phyloP scores from a whole-genome alignment of 169 alveolate species.

The Fabrea salina region DNA sequence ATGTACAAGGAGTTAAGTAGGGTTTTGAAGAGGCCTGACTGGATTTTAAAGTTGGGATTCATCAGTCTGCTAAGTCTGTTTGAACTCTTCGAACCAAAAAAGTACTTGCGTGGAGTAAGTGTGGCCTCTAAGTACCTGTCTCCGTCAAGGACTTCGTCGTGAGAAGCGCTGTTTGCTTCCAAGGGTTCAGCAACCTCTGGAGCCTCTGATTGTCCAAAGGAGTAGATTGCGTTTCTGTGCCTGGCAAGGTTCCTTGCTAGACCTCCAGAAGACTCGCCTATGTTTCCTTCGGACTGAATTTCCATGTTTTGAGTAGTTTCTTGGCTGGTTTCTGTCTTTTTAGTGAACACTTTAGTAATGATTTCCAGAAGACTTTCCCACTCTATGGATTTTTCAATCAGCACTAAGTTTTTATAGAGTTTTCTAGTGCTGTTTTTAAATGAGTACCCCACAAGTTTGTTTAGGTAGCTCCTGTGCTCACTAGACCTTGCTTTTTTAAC shows the following conservation, averaged over 20 bases:
- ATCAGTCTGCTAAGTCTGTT: neutral
- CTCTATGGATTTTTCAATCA: constrained; percentile 45
- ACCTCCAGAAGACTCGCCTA: constrained; percentile 14
- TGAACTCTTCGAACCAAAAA: neutral
- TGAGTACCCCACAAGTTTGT: constrained; percentile 13
- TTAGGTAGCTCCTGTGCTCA: constrained; percentile 18
- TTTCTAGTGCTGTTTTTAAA: constrained; percentile 30
- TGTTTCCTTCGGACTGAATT: no score
- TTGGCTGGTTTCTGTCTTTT: constrained; percentile 5
- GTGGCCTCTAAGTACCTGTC: constrained; percentile 31
- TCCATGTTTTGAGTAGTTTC: constrained; percentile 30
- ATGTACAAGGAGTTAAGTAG: constrained; percentile 30
- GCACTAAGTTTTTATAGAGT: constrained; percentile 45
- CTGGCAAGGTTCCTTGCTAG: neutral
- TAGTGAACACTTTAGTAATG: constrained; percentile 33
- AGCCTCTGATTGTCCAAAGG: neutral
- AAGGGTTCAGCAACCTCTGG: neutral
- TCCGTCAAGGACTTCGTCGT: constrained; percentile 23
- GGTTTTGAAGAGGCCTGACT: constrained; percentile 10
- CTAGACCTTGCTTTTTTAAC: constrained; percentile 14
- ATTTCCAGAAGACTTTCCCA: constrained; percentile 50
- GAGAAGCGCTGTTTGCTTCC: constrained; percentile 30
- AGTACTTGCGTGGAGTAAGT: constrained; percentile 23
- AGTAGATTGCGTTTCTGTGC: neutral
- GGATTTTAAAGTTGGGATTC: neutral